Evolutionary conservation across 805 yeast species (phyloP), one percentile per base, ranked within the genome.

Genomic region (Soucietia sequanensis): DNA sequence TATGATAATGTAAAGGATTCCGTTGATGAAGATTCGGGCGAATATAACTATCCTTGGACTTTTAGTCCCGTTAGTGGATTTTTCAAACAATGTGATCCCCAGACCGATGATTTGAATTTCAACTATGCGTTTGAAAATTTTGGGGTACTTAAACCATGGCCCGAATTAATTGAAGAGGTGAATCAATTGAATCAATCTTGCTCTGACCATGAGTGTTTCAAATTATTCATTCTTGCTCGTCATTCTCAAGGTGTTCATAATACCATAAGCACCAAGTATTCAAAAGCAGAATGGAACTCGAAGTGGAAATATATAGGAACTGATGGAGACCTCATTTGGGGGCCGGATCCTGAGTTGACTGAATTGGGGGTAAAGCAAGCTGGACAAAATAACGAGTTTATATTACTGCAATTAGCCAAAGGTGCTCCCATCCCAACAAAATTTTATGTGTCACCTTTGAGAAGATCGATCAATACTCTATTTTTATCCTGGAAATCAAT

Each of bases 181-280:
- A 41, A 49, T 1, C 39, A 49, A 6, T 50, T 75, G 37, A 72
- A 72, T 41, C 28, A 26, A 2, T 15, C 39, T 6, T 59, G 68
- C 8, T 39, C 46, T 0, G 37, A 39, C 1, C 60, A 65, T 37
- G 75, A 54, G 30, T 39, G 43, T 13, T 74, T 62, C 49, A 77
- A 76, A 43, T 45, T 77, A 31, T 39, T 77, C 3, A 69, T 75
- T 33, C 63, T 76, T 40, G 80, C 80, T n/a, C 62, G 86, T 44
- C 86, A 80, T 47, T 85, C 85, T 7, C 83, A 80, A 52, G 86
- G 85, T 0, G 72, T 60, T 51, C 85, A 80, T 41, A 80, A 80
- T 44, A 58, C 63, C 24, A 75, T 75, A 1, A 74, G 76, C 11
- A 59, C 51, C 14, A 65, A 71, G 41, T 78, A 76, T 44, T 81